A percentile compares a stretch with the other conserved stretches of the same genome.
Evolutionary conservation across 129 eudicot genomes (phyloP).

Genomic region (Pseudognaphalium luteoalbum): DNA sequence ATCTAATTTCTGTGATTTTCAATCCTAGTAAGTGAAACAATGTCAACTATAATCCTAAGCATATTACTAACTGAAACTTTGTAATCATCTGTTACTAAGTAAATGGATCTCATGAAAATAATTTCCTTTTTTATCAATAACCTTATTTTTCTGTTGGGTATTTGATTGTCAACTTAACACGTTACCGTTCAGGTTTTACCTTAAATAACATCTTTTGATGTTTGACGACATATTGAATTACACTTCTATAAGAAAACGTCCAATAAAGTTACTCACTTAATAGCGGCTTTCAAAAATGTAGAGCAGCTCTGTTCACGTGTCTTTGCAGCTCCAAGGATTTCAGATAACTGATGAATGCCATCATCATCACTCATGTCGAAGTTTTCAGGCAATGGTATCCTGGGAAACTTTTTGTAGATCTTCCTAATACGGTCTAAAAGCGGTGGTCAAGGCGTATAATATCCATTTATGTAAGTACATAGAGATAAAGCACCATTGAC

Average conservation of each 20-base stretch:
- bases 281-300: slow-evolving; percentile 71
- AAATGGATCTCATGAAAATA: too few species aligned
- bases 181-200: too few species aligned
- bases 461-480: not conserved
- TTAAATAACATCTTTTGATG: too few species aligned
- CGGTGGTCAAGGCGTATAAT: not conserved
- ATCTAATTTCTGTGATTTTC: not conserved
- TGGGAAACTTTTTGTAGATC: slow-evolving; percentile 80
- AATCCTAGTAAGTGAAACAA: slow-evolving; percentile 1
- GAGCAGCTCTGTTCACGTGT: slow-evolving; percentile 80
- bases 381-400: slow-evolving; percentile 71
- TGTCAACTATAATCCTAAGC: slow-evolving; percentile 1
- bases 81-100: too few species aligned
- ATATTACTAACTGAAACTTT: too few species aligned
- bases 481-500: slow-evolving; percentile 4
- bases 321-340: slow-evolving; percentile 91
- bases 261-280: slow-evolving; percentile 51
- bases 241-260: too few species aligned
- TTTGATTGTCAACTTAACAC: too few species aligned
- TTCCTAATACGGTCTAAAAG: slow-evolving; percentile 70
- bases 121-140: too few species aligned
- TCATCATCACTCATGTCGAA: slow-evolving; percentile 77
- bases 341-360: slow-evolving; percentile 74
- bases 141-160: too few species aligned
- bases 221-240: too few species aligned